Conservation (phyloP, 176 grass and related monocot species). For the Thalia dealbata region DNA sequence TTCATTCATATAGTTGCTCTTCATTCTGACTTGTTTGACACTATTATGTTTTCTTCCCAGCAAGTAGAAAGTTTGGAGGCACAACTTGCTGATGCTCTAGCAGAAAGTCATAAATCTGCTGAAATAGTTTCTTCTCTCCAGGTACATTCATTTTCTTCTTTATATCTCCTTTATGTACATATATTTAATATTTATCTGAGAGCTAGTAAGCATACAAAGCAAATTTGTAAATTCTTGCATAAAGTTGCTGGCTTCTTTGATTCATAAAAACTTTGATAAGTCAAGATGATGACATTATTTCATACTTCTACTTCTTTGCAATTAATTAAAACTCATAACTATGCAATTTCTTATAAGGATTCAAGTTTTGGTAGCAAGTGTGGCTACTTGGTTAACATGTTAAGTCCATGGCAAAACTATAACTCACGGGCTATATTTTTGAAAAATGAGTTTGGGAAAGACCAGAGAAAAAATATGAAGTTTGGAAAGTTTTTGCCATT, state of each 20-base stretch:
- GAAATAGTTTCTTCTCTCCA: slow-evolving; percentile 95
- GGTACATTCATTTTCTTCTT: slow-evolving; percentile 27
- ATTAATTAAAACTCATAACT: not conserved
- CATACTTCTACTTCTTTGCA: not conserved
- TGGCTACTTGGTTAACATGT: no score
- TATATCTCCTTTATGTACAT: not conserved
- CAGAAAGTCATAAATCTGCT: slow-evolving; percentile 69
- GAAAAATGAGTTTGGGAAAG: no score
- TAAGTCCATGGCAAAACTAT: no score
- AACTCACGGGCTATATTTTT: no score
- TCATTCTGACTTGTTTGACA: slow-evolving; percentile 11
- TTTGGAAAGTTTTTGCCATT: no score
- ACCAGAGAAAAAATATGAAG: no score
- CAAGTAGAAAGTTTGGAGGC: slow-evolving; percentile 86
- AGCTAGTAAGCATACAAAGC: not conserved
- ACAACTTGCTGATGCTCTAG: slow-evolving; percentile 64
- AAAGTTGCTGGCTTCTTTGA: not conserved
- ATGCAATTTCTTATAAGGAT: no score
- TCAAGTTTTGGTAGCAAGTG: not conserved
- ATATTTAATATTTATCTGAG: not conserved
- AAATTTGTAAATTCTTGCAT: not conserved
- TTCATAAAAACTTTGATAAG: not conserved
- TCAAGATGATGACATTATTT: not conserved
- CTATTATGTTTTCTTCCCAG: slow-evolving; percentile 23
- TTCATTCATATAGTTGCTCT: not conserved